Base-by-base conservation (phyloP, 805 yeast genomes). In the Yarrowia osloensis region DNA sequence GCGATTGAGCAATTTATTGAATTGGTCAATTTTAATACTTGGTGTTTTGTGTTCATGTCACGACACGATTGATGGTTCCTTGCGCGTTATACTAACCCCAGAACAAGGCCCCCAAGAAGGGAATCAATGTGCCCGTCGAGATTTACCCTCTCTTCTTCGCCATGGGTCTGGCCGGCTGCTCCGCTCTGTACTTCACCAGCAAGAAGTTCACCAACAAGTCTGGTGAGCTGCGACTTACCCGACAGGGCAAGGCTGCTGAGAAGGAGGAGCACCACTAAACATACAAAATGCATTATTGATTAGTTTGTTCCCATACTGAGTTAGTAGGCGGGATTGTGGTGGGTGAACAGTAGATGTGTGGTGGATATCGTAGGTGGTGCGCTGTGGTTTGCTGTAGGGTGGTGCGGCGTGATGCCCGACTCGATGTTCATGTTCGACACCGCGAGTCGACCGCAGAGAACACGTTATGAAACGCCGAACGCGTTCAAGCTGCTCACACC, bases 121-220 rank as follows among this genome's bases (percentile, higher is more conserved):
- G 66, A 21, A 4, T 22, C 42, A 61, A 44, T 19, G 29, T 49
- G 39, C 67, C 67, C 59, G 49, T 39, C 12, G 67, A 63, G 59
- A 50, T 63, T 19, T 63, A 63, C 49, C 67, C 67, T 24, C 67
- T 63, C 22, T 71, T 73, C 62, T 74, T 65, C 62, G 74, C 74
- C 42, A 72, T 71, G 71, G 74, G 73, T 17, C 71, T 73, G 44
- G 75, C 70, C 28, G 66, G 69, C 28, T 69, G 66, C 54, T 70
- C 67, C 59, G 74, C 74, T 26, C 50, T 62, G 22, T 72, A 71
- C 69, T 59, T 69, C 59, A 47, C 70, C 49, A 63, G 67, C 65
- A 68, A 66, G 68, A 69, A 72, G 69, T 67, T 73, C 59, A 59
- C 63, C 22, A 22, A 28, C 31, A 28, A 28, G 31, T 28, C 65